Conservation (phyloP, 768 basidiomycete species). For the Boletus vinaceobasis region DNA sequence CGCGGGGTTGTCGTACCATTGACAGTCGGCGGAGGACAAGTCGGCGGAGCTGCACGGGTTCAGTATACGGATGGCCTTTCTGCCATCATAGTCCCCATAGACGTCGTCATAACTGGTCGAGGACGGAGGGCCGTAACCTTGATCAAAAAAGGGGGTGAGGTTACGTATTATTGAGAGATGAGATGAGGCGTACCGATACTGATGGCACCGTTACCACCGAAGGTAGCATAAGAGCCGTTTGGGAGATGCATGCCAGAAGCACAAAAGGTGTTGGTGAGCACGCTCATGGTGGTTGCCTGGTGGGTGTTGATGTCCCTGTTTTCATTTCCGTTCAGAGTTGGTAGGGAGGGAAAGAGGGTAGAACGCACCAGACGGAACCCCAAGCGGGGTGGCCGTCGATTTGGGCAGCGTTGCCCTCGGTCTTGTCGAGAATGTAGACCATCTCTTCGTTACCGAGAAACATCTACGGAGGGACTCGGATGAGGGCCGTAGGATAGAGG, state of each 20-base stretch:
- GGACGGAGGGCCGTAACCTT: slow-evolving; percentile 34
- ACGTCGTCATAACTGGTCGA: slow-evolving; percentile 45
- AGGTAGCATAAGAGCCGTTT: slow-evolving; percentile 68
- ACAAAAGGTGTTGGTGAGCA: slow-evolving; percentile 72
- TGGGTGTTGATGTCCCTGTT: slow-evolving; percentile 20
- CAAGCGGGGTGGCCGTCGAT: slow-evolving; percentile 71
- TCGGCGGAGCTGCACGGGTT: slow-evolving; percentile 59
- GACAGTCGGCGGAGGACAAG: slow-evolving; percentile 46
- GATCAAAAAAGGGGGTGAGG: slow-evolving; percentile 17
- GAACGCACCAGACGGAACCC: slow-evolving; percentile 58
- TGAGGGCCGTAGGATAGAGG: neutral
- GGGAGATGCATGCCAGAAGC: slow-evolving; percentile 79
- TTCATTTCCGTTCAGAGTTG: neutral
- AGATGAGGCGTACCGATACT: slow-evolving; percentile 35
- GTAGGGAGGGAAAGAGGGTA: neutral
- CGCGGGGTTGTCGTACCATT: slow-evolving; percentile 68
- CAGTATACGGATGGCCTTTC: slow-evolving; percentile 74
- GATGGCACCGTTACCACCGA: slow-evolving; percentile 75
- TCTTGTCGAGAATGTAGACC: slow-evolving; percentile 90
- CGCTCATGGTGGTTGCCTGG: slow-evolving; percentile 26
- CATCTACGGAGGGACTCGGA: slow-evolving; percentile 50
- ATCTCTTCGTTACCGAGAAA: slow-evolving; percentile 76
- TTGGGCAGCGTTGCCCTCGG: slow-evolving; percentile 65
- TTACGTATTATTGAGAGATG: slow-evolving; percentile 17
- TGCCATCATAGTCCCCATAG: slow-evolving; percentile 79